These are phyloP conservation scores for Inonotus hispidus DNA, from an alignment of 1,284 basidiomycete species.

Conservation along the genomic window DNA sequence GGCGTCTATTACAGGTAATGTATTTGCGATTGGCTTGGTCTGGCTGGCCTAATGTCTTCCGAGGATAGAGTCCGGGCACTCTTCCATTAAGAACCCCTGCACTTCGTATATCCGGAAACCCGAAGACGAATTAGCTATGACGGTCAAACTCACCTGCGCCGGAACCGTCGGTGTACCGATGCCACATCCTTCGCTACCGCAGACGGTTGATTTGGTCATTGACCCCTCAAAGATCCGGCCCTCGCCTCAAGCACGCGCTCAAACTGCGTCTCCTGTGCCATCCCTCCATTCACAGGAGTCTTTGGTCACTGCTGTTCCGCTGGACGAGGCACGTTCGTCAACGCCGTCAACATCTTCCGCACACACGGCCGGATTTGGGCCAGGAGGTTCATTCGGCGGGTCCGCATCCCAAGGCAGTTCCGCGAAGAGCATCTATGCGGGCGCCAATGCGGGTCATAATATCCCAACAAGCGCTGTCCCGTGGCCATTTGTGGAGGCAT, in stretches of 20 bases:
- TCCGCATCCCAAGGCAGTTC: background rate
- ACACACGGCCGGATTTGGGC: background rate
- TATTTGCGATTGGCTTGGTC: background rate
- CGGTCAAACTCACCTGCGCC: constrained; percentile 9
- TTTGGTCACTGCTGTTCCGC: background rate
- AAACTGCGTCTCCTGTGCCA: constrained; percentile 3
- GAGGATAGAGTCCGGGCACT: background rate
- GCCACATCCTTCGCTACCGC: constrained; percentile 10
- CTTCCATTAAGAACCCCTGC: background rate
- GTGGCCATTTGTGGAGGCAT: constrained; percentile 16
- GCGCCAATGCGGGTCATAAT: background rate
- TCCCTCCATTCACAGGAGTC: background rate
- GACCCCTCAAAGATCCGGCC: constrained; percentile 9
- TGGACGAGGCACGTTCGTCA: background rate
- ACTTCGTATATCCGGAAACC: constrained; percentile 13
- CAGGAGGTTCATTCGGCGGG: background rate
- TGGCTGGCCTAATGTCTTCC: background rate
- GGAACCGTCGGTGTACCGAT: constrained; percentile 15
- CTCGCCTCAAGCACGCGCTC: background rate
- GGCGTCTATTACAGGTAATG: constrained; percentile 6
- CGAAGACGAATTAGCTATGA: constrained; percentile 6
- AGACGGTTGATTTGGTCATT: constrained; percentile 1
- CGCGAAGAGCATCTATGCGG: background rate
- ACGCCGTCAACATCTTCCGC: background rate
- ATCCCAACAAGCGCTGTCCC: background rate